A percentile compares a stretch with the other conserved stretches of the same genome.
Evolutionary conservation across 2,329 filamentous ascomycete species (phyloP).

Genomic region (Aspergillus glaucus): DNA sequence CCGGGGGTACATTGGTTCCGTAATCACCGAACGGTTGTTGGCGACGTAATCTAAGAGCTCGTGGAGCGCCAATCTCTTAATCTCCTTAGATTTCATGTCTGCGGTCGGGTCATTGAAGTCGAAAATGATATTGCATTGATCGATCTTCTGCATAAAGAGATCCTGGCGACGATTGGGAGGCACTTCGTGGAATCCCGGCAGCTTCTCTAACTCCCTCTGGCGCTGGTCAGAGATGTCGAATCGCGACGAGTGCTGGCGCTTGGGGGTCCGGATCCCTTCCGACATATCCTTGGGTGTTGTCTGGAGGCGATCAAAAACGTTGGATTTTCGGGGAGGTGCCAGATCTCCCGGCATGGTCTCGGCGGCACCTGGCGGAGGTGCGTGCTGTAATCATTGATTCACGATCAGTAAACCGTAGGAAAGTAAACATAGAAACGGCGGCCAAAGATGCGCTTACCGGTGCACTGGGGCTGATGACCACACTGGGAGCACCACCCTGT

Average conservation of each 20-base stretch:
- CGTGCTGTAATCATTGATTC: conserved; percentile 54
- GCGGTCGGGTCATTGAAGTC: conserved; percentile 98
- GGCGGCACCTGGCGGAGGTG: conserved; percentile 83
- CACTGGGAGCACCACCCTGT: conserved; percentile 67
- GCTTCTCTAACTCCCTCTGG: conserved; percentile 85
- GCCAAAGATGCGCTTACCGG: conserved; percentile 57
- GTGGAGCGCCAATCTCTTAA: conserved; percentile 92
- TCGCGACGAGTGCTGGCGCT: conserved; percentile 92
- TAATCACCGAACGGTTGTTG: conserved; percentile 97
- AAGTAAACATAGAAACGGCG: not conserved
- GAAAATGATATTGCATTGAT: conserved; percentile 99
- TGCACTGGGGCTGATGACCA: conserved; percentile 90
- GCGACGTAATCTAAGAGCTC: conserved; percentile 96
- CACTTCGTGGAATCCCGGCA: conserved; percentile 96
- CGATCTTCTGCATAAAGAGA: conserved; percentile 99
- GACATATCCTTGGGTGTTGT: conserved; percentile 94
- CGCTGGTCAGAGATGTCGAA: conserved; percentile 95
- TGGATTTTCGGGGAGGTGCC: conserved; percentile 88
- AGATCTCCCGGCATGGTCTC: conserved; percentile 98
- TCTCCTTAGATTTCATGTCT: conserved; percentile 99
- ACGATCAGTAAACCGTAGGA: conserved; percentile 4
- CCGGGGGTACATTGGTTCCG: conserved; percentile 95
- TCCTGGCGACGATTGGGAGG: conserved; percentile 91
- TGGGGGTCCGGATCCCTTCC: conserved; percentile 89
- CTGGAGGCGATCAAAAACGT: conserved; percentile 82